Evolutionary conservation across 495 filamentous ascomycete genomes (phyloP).

Genomic region (Neurospora tetraspora): DNA sequence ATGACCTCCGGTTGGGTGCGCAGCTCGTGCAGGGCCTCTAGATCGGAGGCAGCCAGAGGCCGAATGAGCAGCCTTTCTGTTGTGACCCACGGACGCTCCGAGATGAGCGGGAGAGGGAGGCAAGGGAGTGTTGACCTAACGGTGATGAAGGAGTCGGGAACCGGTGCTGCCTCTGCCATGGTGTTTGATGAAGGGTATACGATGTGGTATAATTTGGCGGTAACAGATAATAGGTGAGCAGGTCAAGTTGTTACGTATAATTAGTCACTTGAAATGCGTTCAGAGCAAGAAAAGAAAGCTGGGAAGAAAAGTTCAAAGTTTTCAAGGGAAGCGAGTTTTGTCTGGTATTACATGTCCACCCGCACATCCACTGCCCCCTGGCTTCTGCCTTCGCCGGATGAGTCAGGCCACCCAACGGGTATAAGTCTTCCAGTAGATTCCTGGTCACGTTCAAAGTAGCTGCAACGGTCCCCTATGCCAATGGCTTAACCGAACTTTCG

Average conservation of each 20-base stretch:
- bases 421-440: background rate
- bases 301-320: background rate
- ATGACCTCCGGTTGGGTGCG: conserved; percentile 44
- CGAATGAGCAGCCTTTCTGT: conserved; percentile 39
- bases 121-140: conserved; percentile 30
- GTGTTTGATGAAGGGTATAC: background rate
- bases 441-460: background rate
- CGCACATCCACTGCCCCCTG: background rate
- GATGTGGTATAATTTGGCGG: background rate
- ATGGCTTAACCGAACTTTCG: background rate
- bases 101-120: conserved; percentile 18
- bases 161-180: background rate
- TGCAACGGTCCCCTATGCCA: background rate
- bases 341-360: background rate
- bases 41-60: conserved; percentile 25
- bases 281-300: background rate
- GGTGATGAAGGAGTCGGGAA: conserved; percentile 6
- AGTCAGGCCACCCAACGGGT: background rate
- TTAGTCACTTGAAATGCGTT: background rate
- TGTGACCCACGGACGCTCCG: conserved; percentile 17
- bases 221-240: background rate
- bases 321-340: background rate
- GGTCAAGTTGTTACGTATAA: background rate
- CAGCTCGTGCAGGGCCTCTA: conserved; percentile 26
- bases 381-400: background rate